phyloP scores from a whole-genome alignment of 140 eudicot genomes.

The Senecio squalidus region DNA sequence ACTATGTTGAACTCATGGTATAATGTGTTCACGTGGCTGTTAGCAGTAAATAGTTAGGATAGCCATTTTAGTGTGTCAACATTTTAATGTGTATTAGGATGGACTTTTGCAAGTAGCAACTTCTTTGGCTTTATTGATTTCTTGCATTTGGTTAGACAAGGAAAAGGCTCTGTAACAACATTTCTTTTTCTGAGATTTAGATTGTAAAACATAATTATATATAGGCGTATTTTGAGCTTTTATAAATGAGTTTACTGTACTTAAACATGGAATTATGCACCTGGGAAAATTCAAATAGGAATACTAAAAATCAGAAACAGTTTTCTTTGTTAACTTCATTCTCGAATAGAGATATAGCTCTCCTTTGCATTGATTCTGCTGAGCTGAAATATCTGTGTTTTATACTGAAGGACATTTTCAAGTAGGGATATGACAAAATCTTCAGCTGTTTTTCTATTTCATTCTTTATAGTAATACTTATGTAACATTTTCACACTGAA shows the following conservation, averaged over 20 bases:
- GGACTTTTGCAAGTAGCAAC: conserved; percentile 1
- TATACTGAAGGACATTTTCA: neutral
- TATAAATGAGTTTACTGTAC: neutral
- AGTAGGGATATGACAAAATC: neutral
- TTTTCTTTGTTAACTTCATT: neutral
- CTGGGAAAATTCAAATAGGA: neutral
- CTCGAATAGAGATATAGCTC: neutral
- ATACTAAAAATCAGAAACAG: neutral
- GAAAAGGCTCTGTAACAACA: no score
- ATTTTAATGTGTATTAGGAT: conserved; percentile 13
- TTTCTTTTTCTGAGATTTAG: neutral
- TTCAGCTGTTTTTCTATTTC: neutral
- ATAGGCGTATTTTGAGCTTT: neutral
- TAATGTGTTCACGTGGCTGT: neutral
- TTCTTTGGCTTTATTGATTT: neutral
- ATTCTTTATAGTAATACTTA: neutral
- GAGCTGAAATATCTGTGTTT: neutral
- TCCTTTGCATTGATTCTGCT: neutral
- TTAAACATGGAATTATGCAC: neutral
- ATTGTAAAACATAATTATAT: neutral
- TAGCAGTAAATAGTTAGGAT: neutral
- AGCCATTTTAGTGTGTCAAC: no score
- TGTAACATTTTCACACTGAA: neutral
- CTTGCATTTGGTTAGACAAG: neutral
- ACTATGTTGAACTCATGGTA: no score